Base-by-base conservation (phyloP, 441 rosid species). In the Euphorbia schlechtendalii region DNA sequence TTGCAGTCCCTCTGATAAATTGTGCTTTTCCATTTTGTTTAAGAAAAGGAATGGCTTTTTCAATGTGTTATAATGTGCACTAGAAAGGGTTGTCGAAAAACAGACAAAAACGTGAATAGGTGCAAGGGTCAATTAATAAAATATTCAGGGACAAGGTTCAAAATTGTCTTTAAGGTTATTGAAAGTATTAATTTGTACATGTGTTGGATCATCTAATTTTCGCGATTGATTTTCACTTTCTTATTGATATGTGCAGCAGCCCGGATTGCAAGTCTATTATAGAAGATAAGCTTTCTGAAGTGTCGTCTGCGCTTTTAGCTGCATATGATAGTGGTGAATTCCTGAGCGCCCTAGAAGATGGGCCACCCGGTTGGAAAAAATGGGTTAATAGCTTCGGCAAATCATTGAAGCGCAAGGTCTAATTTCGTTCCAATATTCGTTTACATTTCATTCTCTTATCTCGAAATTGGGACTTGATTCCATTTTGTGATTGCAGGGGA, bases 381-480 rank as follows among this genome's bases (percentile, higher is more conserved):
- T 93, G 97, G 96, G 95, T 84, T 65, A 93, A 93, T 82, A 78
- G 77, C 72, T 90, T 88, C 40, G 92, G 96, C 68, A 90, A 90
- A 81, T 72, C 88, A 30, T 64, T 76, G 52, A 88, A 90, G 66
- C 92, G 95, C 80, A 88, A 90, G 87, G 98, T 87, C 48, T 64
- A 74, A 68, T 64, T 57, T 43, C 25, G 54, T 18, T 56, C 4
- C 20, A 25, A 30, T 55, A 5, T 24, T 59, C 28, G 10, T 56
- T 13, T 59, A 20, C 20, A 0, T 5, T 64, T 36, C 30, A 24
- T n/a, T 34, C 45, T 56, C 12, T 8, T 61, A 14, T 41, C 21
- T 46, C 20, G 14, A 46, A 46, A 15, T 15, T 17, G 20, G 51
- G 51, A 46, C 51, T 46, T 15, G 3, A 46, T 17, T 46, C 20